phyloP scores from a whole-genome alignment of 148 eudicot genomes.

The Nepenthes mirabilis region DNA sequence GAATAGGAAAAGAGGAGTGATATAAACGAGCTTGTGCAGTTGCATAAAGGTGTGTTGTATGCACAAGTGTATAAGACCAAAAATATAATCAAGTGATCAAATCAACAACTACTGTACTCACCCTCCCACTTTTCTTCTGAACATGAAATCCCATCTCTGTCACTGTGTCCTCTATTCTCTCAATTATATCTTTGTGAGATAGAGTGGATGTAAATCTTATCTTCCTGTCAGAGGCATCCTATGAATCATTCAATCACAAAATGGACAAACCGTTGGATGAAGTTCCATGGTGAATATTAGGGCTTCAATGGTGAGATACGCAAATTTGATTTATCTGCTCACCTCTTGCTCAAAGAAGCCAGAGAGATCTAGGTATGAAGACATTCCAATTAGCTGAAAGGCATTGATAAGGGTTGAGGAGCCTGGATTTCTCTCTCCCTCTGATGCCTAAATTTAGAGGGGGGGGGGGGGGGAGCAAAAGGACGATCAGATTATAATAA shows the following conservation, averaged over 20 bases:
- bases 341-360: conserved; percentile 97
- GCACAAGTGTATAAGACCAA: too few species aligned
- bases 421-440: conserved; percentile 38
- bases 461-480: conserved; percentile 1
- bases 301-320: too few species aligned
- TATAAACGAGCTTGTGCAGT: too few species aligned
- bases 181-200: conserved; percentile 56
- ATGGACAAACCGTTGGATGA: too few species aligned
- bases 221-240: conserved; percentile 79
- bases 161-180: conserved; percentile 61
- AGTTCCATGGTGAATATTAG: too few species aligned
- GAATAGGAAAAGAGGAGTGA: too few species aligned
- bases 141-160: conserved; percentile 69
- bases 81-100: background rate
- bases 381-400: conserved; percentile 94
- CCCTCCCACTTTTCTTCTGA: conserved; percentile 80
- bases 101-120: conserved; percentile 11
- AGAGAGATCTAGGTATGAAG: conserved; percentile 84
- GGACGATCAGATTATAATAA: background rate
- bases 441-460: conserved; percentile 19
- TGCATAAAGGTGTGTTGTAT: too few species aligned
- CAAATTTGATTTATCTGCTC: background rate
- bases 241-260: background rate
- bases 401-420: conserved; percentile 65
- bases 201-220: conserved; percentile 76